Base-by-base conservation (phyloP, 352 stramenopile species). In the Phytophthora parvispora region DNA sequence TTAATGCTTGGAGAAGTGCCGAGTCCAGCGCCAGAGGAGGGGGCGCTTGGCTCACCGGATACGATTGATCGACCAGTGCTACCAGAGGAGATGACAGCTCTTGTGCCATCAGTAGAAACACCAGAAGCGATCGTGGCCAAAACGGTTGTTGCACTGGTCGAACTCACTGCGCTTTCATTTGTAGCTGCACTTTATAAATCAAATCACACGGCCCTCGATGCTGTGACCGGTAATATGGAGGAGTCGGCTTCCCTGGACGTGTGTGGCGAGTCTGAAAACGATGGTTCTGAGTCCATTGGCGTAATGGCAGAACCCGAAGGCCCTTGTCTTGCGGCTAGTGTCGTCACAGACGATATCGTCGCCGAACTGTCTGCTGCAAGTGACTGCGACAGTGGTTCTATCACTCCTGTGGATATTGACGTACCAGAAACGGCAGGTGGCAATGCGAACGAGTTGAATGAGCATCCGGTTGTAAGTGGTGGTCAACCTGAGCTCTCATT, bases 71-170 rank as follows among this genome's bases (percentile, higher is more conserved):
- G 20, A n/a, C 8, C 38, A 4, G 38, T 24, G 8, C 24, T 40
- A n/a, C 4, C 29, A 43, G 36, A 49, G 28, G 31, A 43, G 24
- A 40, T 31, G 10, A n/a, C 22, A 38, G 6, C 6, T 31, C n/a
- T 8, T 31, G 18, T 28, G 12, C n/a, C 22, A 6, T 20, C 52
- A 27, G 15, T 9, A 32, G 28, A 49, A 12, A 58, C 50, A 7
- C 57, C 31, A 32, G 25, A 63, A 56, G 31, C 16, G 62, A 57
- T 16, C 20, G 31, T 42, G 24, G 65, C 65, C 31, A 28, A 68
- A 59, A 32, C 24, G 18, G 20, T 72, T 6, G 59, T 72, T 22
- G 32, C 34, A 9, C 31, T 64, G n/a, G 65, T 67, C 18, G 50
- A 72, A 15, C 32, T 28, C 29, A 58, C 42, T 6, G 65, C 58